Base-by-base conservation (phyloP, 371 early-diverging fungal species). In the Mortierella sp. region DNA sequence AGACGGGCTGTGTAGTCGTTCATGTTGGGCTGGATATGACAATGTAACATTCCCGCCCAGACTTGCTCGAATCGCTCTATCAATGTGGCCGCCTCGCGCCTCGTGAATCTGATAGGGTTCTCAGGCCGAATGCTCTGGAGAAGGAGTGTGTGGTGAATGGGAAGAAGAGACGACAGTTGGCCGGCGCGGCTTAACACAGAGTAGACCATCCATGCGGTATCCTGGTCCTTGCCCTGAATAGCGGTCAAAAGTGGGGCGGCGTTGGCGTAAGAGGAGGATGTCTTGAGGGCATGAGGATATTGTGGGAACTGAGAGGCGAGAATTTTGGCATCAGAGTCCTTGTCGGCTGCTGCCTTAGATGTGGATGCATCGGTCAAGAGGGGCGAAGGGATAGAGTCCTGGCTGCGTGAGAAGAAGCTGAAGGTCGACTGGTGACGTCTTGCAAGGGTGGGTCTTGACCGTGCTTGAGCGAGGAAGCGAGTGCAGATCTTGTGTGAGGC, bases 191-290 rank as follows among this genome's bases (percentile, higher is more conserved):
- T 73, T 14, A 81, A n/a, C 24, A 74, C 81, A 0, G 85, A 78
- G 60, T 84, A 84, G 43, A 80, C 71, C 85, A 84, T 81, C 85
- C 85, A 84, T 0, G 85, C 79, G 12, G 79, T 81, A 35, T 84
- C 85, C 58, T 84, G 85, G 48, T 84, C 85, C 74, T 84, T 84
- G 77, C 58, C 78, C 49, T 84, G 81, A 43, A 84, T 75, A 18
- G 85, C 85, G 10, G 75, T 68, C 24, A 84, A 43, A 18, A 84
- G 81, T 4, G 78, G 81, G 2, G 85, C 81, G 1, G 81, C 85
- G 49, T 76, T 71, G 38, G 43, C 81, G 54, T 74, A 84, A 3
- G 85, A 60, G 21, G 85, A 48, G 0, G 81, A 77, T 32, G 71
- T 80, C 58, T 74, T 80, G 72, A 83, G 80, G 49, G 56, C 77